phyloP scores from a whole-genome alignment of 768 basidiomycete genomes.

The Russula abietina region DNA sequence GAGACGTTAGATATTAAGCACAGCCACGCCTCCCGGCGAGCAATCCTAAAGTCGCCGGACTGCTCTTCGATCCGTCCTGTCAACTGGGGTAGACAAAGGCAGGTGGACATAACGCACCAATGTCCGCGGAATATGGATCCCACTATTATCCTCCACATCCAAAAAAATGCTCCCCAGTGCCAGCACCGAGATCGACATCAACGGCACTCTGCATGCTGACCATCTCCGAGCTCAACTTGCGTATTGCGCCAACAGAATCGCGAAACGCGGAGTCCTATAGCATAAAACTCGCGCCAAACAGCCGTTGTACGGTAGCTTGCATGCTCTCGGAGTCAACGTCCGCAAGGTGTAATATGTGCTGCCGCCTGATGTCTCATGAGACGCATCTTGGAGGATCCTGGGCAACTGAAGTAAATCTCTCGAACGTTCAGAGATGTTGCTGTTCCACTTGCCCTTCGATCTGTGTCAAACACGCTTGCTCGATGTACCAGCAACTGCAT shows the following conservation, averaged over 20 bases:
- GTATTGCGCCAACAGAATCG: slow-evolving; percentile 75
- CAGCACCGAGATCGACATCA: neutral
- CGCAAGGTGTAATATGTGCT: slow-evolving; percentile 49
- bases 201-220: slow-evolving; percentile 70
- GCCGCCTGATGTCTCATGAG: slow-evolving; percentile 27
- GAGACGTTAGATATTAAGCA: slow-evolving; percentile 82
- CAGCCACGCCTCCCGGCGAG: slow-evolving; percentile 72
- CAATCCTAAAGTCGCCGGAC: slow-evolving; percentile 89
- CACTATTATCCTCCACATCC: slow-evolving; percentile 47
- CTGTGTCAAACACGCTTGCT: too few species aligned
- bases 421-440: too few species aligned
- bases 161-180: neutral
- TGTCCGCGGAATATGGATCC: slow-evolving; percentile 76
- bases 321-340: slow-evolving; percentile 76
- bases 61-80: slow-evolving; percentile 41
- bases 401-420: too few species aligned
- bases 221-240: slow-evolving; percentile 87
- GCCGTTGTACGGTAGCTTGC: slow-evolving; percentile 63
- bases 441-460: too few species aligned
- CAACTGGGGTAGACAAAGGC: neutral
- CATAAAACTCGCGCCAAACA: slow-evolving; percentile 83
- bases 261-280: slow-evolving; percentile 79
- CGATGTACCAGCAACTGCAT: too few species aligned
- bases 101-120: slow-evolving; percentile 45
- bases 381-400: too few species aligned